Conservation (phyloP, 2,329 filamentous ascomycete genomes). For the Colletotrichum sp. region DNA sequence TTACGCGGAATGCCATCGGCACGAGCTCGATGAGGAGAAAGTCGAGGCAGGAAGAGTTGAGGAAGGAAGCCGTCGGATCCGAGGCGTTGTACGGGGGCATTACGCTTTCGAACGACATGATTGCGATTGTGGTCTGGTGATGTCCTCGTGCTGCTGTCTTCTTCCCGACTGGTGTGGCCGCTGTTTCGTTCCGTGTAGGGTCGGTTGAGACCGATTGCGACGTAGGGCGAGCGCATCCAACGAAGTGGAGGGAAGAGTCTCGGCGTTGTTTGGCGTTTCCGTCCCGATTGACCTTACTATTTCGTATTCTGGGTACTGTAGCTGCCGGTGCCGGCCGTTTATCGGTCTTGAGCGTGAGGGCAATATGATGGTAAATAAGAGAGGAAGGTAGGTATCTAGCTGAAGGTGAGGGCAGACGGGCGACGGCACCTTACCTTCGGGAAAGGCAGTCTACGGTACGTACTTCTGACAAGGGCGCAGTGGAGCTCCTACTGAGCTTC, state of each 20-base stretch:
- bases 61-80: slow-evolving; percentile 77
- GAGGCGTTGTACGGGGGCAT: slow-evolving; percentile 72
- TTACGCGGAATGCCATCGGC: slow-evolving; percentile 87
- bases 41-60: slow-evolving; percentile 87
- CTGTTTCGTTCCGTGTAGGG: neutral
- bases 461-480: neutral
- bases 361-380: neutral
- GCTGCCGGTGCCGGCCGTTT: neutral
- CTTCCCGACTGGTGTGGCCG: neutral
- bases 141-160: neutral
- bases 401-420: neutral
- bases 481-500: neutral
- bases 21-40: slow-evolving; percentile 97
- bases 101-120: slow-evolving; percentile 77
- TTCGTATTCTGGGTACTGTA: neutral
- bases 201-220: neutral
- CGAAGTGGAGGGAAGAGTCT: neutral
- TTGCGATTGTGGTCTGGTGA: neutral
- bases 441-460: neutral
- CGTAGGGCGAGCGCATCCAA: neutral
- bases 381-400: neutral
- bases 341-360: neutral
- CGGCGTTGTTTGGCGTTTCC: neutral
- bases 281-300: neutral
- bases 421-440: neutral